Conservation (phyloP, 164 flowering plant species). For the Chimonanthus praecox region DNA sequence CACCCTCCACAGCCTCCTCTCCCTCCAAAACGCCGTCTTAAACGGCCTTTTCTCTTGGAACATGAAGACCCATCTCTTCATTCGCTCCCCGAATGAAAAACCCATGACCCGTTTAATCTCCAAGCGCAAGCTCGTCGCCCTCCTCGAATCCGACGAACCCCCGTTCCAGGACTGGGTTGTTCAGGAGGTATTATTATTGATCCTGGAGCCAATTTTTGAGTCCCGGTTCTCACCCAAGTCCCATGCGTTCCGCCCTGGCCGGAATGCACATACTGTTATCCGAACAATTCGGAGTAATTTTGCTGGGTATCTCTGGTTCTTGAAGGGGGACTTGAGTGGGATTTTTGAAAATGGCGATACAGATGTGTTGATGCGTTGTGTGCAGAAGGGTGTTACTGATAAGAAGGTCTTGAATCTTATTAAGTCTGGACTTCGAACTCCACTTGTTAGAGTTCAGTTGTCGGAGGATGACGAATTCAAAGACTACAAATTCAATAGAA, state of each 20-base stretch:
- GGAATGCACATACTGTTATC: conserved; percentile 82
- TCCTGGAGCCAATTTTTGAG: conserved; percentile 84
- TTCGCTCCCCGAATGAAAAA: conserved; percentile 65
- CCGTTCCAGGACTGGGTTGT: conserved; percentile 82
- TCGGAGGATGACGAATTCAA: conserved; percentile 10
- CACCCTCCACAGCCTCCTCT: conserved; percentile 48
- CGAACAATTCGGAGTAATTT: conserved; percentile 83
- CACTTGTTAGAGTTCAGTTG: neutral
- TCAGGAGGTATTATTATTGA: conserved; percentile 78
- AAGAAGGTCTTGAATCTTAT: conserved; percentile 64
- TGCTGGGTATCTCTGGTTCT: conserved; percentile 90
- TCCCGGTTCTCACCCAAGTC: conserved; percentile 66
- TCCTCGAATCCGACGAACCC: conserved; percentile 39
- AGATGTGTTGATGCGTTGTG: conserved; percentile 45
- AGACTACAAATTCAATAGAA: conserved; percentile 12
- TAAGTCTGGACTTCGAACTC: conserved; percentile 40
- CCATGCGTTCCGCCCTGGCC: conserved; percentile 80
- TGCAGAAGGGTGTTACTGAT: conserved; percentile 69
- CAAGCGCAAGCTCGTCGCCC: conserved; percentile 36
- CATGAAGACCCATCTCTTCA: conserved; percentile 30
- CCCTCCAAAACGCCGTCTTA: conserved; percentile 65
- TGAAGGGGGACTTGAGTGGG: conserved; percentile 72
- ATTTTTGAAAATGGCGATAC: conserved; percentile 38
- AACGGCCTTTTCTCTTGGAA: conserved; percentile 53
- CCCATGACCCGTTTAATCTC: conserved; percentile 32